Base-by-base conservation (phyloP, 257 asterid genomes). In the Nicotiana knightiana region DNA sequence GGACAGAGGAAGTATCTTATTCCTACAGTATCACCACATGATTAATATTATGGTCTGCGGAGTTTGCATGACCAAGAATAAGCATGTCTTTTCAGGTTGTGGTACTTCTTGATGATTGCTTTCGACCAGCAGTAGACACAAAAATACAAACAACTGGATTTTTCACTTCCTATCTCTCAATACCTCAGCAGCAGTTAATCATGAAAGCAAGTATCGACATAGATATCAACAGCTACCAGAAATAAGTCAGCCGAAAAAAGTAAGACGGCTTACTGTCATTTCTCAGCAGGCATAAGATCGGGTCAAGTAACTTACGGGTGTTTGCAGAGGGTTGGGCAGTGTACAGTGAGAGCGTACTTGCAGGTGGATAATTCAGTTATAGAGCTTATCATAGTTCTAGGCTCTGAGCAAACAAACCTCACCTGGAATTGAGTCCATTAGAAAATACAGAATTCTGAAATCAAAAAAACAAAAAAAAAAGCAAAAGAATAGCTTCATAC, bases 301-400 rank as follows among this genome's bases (percentile, higher is more conserved):
- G 43, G 17, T 9, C 9, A 17, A 70, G 53, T 46, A 71, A 83
- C 97, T 92, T 89, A 96, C 99, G 96, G 99, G 86, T 96, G 99
- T 86, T 91, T 93, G 98, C 98, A 96, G 53, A 96, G 99, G 3
- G 88, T 88, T 61, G 99, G 98, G 84, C 96, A 90, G n/a, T 96
- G 98, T 76, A 96, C 87, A 67, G 99, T 96, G 85, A 94, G 94
- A 39, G 98, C 99, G 82, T 96, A 94, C 86, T 91, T 96, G 97
- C 99, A 94, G 62, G 99, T 96, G 82, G 99, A 92, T 87, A 96
- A 77, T 87, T 96, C 99, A 67, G 97, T 93, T 84, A 96, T 89
- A 58, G 98, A 94, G 89, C 94, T 96, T 82, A 96, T 96, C 97
- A 92, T 91, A 33, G 98, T 93, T 90, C 97, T 90, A 63, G 96